Evolutionary conservation across 768 basidiomycete genomes (phyloP), one percentile per base, ranked within the genome.

Genomic region (Ramaria sp.): DNA sequence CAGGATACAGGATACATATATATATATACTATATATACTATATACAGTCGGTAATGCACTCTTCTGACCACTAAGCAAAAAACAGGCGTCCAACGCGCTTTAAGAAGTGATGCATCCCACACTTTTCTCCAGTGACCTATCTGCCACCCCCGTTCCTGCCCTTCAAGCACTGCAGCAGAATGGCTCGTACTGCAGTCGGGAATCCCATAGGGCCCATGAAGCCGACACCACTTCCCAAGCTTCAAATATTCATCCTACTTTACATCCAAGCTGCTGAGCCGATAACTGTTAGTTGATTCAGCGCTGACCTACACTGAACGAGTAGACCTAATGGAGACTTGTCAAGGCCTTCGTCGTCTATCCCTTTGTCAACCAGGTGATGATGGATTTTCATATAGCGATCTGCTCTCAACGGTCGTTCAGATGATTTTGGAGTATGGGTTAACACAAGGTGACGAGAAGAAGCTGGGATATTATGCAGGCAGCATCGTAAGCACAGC

Each of bases 321-420:
- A 41, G 18, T 5, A 20, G 5, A 6, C 15, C 5, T 41, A 16
- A 16, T 41, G 30, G 10, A 32, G 5, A 16, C 16, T 6, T 16
- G 13, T 57, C 2, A 30, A 39, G 27, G 41, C 41, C 10, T 18
- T 20, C 39, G 50, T 57, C 52, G 52, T 57, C 20, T 53, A 32
- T 20, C 56, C 56, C 13, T 57, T 57, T 36, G 53, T 57, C 22
- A 52, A 52, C 36, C 51, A 42, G 24, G 51, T 43, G 24, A 24
- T 8, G 5, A 41, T 20, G 4, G 18, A 41, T 41, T 20, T 16
- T 5, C 5, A 6, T 16, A 5, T 6, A 5, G 5, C 38, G 13
- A 16, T 41, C 18, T 15, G 5, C 38, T 41, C 38, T 41, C 38
- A 16, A 41, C 38, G 5, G 18, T 20, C 38, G 18, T 15, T 41